Base-by-base conservation (phyloP, 306 rosid genomes). In the Amphicarpaea edgeworthii region DNA sequence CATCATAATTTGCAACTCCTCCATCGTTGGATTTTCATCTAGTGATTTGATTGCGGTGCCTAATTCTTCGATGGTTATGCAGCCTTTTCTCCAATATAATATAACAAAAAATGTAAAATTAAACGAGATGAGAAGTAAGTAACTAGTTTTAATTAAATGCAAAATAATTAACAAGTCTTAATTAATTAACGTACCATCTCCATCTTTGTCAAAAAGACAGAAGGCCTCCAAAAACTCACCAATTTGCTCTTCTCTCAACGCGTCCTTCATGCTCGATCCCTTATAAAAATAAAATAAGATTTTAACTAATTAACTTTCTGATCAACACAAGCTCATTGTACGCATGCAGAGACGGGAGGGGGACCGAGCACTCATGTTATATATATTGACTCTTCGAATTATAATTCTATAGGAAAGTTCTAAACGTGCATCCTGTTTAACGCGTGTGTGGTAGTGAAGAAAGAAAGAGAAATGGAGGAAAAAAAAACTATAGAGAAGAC, bases 171-270 rank as follows among this genome's bases (percentile, higher is more conserved):
- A 28, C 8, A 34, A 34, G 40, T 9, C 40, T n/a, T n/a, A n/a
- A n/a, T n/a, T n/a, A n/a, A n/a, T 4, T 34, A 34, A 34, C 76
- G 0, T 81, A 88, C 93, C 91, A 83, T 90, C 93, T 73, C 90
- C 88, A 76, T 90, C 89, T 76, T 61, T 88, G 78, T 90, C 96
- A 14, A 90, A 60, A 26, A 88, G 86, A 63, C 85, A 82, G 46
- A 90, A 88, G 20, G 86, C 96, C 83, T 90, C 90, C 69, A 82
- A 75, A 78, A 88, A 90, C 43, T 90, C 93, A 30, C 75, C 76
- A 76, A 85, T 73, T 70, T 85, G 93, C 40, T 85, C 83, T 82
- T 83, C 83, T 42, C 85, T 65, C 45, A 85, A 55, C 15, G 65
- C 46, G 10, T 85, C 87, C 54, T 21, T 83, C 77, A 76, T 79